These are phyloP conservation scores for Pseudozyma sp. DNA, from an alignment of 1,284 basidiomycete genomes.

Conservation along the genomic window DNA sequence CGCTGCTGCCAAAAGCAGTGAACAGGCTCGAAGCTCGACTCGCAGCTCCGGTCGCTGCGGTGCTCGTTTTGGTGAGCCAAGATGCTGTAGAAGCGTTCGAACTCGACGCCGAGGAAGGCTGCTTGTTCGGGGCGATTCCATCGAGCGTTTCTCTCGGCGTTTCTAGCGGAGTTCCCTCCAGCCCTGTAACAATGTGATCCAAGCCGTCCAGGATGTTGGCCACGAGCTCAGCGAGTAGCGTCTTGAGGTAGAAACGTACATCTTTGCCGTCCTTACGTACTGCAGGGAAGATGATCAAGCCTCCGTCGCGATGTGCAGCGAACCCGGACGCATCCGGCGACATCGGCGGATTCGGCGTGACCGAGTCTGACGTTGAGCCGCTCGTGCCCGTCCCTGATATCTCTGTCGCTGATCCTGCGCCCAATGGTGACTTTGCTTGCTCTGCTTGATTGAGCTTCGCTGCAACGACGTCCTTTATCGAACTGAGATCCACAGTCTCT, in stretches of 20 bases:
- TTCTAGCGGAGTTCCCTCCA: slow-evolving; percentile 62
- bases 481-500: slow-evolving; percentile 53
- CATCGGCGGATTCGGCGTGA: slow-evolving; percentile 4
- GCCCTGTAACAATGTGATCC: slow-evolving; percentile 49
- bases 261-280: slow-evolving; percentile 65
- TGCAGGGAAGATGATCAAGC: slow-evolving; percentile 65
- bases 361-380: neutral
- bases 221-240: slow-evolving; percentile 60
- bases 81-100: slow-evolving; percentile 15
- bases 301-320: slow-evolving; percentile 47
- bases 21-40: slow-evolving; percentile 54
- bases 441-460: slow-evolving; percentile 26
- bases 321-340: slow-evolving; percentile 48
- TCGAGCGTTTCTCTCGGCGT: slow-evolving; percentile 67
- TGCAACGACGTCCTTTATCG: slow-evolving; percentile 40
- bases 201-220: slow-evolving; percentile 59
- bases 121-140: slow-evolving; percentile 24
- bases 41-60: slow-evolving; percentile 26
- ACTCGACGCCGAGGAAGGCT: slow-evolving; percentile 8
- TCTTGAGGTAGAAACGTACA: slow-evolving; percentile 65
- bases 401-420: neutral
- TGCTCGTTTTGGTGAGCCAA: slow-evolving; percentile 35
- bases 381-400: neutral
- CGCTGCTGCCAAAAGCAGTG: slow-evolving; percentile 38
- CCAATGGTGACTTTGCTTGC: slow-evolving; percentile 1